These are phyloP conservation scores for Rhizopus microsporus DNA, from an alignment of 371 early-diverging fungal species.

Conservation along the genomic window DNA sequence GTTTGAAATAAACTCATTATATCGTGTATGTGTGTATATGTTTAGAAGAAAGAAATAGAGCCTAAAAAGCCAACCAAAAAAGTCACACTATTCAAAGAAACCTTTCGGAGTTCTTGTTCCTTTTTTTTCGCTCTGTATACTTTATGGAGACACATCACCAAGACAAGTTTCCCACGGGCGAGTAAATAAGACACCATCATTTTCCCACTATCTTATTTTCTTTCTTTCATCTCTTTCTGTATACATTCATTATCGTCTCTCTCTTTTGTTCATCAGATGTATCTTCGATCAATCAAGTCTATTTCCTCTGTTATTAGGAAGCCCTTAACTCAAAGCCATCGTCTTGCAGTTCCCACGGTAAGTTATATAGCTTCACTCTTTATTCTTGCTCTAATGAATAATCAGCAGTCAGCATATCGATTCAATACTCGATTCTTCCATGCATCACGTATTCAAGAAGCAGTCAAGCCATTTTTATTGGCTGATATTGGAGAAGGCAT, in stretches of 20 bases:
- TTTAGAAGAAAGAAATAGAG: no score
- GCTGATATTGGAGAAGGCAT: slow-evolving; percentile 99
- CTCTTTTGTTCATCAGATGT: neutral
- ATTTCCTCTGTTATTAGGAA: neutral
- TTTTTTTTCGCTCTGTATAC: no score
- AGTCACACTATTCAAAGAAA: no score
- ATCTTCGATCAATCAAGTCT: neutral
- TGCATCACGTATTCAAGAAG: slow-evolving; percentile 30
- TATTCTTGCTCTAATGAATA: neutral
- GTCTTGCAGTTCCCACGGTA: neutral
- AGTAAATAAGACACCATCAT: neutral
- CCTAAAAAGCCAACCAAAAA: no score
- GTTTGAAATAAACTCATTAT: slow-evolving; percentile 18
- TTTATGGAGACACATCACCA: neutral
- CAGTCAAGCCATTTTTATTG: slow-evolving; percentile 78
- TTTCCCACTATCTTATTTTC: neutral
- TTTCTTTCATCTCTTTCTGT: neutral
- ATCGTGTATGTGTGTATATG: neutral
- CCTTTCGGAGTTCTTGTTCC: no score
- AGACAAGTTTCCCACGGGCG: neutral
- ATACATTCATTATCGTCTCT: no score
- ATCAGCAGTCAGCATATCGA: no score
- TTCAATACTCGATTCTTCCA: slow-evolving; percentile 38
- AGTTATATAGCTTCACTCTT: neutral
- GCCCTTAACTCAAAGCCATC: no score